These are phyloP conservation scores for Cladorrhinum sp. DNA, from an alignment of 2,329 filamentous ascomycete genomes.

Conservation along the genomic window DNA sequence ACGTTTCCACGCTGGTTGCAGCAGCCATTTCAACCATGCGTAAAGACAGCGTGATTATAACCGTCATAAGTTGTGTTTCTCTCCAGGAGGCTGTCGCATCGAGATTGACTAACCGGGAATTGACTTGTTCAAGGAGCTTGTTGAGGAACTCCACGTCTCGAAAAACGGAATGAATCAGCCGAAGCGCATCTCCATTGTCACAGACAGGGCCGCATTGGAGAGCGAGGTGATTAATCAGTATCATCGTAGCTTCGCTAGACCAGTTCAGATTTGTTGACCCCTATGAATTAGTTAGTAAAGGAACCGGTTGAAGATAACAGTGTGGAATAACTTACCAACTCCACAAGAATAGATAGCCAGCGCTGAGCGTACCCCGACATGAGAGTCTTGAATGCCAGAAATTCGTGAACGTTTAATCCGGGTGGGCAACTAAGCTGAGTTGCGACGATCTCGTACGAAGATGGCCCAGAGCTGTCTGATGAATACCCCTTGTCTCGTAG, in stretches of 20 bases:
- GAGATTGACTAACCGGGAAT: constrained; percentile 42
- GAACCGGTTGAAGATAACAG: constrained; percentile 28
- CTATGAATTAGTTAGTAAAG: constrained; percentile 27
- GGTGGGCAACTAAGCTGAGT: constrained; percentile 47
- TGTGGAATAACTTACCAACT: constrained; percentile 1
- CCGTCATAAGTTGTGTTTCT: constrained; percentile 57
- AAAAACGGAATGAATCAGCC: constrained; percentile 50
- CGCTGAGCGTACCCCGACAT: constrained; percentile 40
- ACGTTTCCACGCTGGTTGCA: constrained; percentile 7
- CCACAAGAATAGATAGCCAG: constrained; percentile 15
- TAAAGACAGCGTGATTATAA: constrained; percentile 50
- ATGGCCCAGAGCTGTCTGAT: constrained; percentile 38
- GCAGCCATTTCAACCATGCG: constrained; percentile 34
- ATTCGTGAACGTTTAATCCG: constrained; percentile 50
- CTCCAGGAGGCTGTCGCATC: constrained; percentile 54
- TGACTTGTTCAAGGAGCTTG: constrained; percentile 46
- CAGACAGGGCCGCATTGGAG: constrained; percentile 52
- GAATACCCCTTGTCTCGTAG: constrained; percentile 27
- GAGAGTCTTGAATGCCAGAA: constrained; percentile 47
- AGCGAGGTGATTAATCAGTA: constrained; percentile 50
- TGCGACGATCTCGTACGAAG: constrained; percentile 54
- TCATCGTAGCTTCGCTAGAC: constrained; percentile 48
- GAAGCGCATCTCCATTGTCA: constrained; percentile 32
- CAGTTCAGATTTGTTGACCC: constrained; percentile 58
- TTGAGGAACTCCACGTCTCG: constrained; percentile 48